Percentiles rank a stretch among this genome's conserved stretches.
Evolutionary conservation across 2,329 filamentous ascomycete genomes (phyloP).

Genomic region (Fusarium sp.): DNA sequence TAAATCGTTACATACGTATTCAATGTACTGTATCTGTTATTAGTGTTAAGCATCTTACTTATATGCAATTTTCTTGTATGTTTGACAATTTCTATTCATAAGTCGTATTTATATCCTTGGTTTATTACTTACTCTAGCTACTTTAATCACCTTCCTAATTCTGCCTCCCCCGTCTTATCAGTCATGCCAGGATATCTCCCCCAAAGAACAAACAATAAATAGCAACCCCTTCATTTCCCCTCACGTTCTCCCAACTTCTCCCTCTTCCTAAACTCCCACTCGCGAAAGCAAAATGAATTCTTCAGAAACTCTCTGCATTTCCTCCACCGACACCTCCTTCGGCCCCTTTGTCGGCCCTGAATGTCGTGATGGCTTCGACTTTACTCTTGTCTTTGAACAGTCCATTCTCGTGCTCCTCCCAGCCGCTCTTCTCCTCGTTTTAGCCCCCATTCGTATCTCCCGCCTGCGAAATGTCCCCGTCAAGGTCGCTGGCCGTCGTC

Average conservation of each 20-base stretch:
- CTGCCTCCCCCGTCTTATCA: background rate
- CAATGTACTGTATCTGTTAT: too few relatives aligned
- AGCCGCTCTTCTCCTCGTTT: constrained; percentile 49
- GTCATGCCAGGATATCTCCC: background rate
- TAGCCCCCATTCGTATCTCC: constrained; percentile 50
- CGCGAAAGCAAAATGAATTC: constrained; percentile 40
- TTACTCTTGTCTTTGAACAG: constrained; percentile 62
- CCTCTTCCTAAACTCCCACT: background rate
- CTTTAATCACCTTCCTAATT: constrained; percentile 38
- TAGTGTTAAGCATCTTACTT: too few relatives aligned
- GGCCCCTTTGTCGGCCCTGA: constrained; percentile 42
- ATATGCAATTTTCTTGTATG: too few relatives aligned
- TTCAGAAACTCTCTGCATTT: constrained; percentile 35
- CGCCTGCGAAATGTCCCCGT: constrained; percentile 45
- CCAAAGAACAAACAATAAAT: constrained; percentile 3
- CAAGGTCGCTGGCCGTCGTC: constrained; percentile 43
- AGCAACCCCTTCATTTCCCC: background rate
- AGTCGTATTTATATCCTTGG: too few relatives aligned
- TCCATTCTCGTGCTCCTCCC: constrained; percentile 52
- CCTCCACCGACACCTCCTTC: constrained; percentile 45
- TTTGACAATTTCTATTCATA: too few relatives aligned
- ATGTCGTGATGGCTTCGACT: constrained; percentile 61
- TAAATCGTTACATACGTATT: background rate
- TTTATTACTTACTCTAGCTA: background rate
- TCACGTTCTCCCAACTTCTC: background rate